Evolutionary conservation across 148 eudicot genomes (phyloP).

Genomic region (Persicaria maculosa): DNA sequence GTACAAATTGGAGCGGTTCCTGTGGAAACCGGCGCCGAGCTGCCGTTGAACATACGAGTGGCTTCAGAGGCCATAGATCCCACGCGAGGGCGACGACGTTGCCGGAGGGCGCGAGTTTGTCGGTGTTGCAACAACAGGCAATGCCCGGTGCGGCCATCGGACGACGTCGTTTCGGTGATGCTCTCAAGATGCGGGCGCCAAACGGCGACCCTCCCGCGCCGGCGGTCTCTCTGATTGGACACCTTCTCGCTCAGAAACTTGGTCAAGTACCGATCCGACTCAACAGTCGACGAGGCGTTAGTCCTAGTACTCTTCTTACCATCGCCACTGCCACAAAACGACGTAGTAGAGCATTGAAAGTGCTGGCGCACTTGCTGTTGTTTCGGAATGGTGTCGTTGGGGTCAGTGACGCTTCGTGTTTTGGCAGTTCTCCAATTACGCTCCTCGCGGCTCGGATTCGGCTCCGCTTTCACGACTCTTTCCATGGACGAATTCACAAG

Average conservation of each 20-base stretch:
- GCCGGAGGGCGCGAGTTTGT: too few relatives aligned
- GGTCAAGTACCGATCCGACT: constrained; percentile 61
- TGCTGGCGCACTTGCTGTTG: not conserved
- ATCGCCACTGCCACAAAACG: not conserved
- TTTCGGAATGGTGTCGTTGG: not conserved
- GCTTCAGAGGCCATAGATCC: too few relatives aligned
- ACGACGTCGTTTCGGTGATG: constrained; percentile 42
- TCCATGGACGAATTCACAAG: not conserved
- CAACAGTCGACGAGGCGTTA: constrained; percentile 12
- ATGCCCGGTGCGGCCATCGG: too few relatives aligned
- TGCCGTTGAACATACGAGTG: too few relatives aligned
- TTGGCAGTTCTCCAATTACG: not conserved
- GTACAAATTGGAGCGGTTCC: too few relatives aligned
- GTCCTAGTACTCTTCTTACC: not conserved
- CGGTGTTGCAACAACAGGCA: too few relatives aligned
- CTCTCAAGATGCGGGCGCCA: constrained; percentile 84
- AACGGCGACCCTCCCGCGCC: constrained; percentile 51
- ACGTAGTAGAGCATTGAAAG: not conserved
- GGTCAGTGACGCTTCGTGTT: too few relatives aligned
- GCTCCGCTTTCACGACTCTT: not conserved
- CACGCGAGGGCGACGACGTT: too few relatives aligned
- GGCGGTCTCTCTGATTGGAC: constrained; percentile 49
- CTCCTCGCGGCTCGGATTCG: not conserved
- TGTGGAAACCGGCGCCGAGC: too few relatives aligned
- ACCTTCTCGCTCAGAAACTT: constrained; percentile 61